Percentiles rank a stretch among this genome's conserved stretches.
These are phyloP conservation scores for Plasmodium inui DNA, from an alignment of 169 alveolate species.

Conservation along the genomic window DNA sequence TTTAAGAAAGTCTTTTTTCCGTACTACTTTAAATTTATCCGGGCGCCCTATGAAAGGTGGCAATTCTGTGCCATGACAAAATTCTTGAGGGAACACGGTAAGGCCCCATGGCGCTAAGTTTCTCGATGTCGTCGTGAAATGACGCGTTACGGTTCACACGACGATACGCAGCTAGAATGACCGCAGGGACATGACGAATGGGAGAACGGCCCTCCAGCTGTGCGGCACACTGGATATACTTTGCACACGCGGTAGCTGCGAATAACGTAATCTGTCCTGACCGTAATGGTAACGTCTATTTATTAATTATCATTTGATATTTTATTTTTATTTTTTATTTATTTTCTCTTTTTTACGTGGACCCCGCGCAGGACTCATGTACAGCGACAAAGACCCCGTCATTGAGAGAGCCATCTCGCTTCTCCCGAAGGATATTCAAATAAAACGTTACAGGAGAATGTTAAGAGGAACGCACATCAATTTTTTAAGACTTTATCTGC, in stretches of 20 bases:
- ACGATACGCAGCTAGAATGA: neutral
- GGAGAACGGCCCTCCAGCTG: neutral
- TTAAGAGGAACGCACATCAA: slow-evolving; percentile 87
- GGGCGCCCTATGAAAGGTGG: slow-evolving; percentile 91
- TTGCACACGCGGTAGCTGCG: neutral
- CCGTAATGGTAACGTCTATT: neutral
- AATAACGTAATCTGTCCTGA: neutral
- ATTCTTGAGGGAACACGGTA: slow-evolving; percentile 89
- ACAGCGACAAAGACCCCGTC: slow-evolving; percentile 88
- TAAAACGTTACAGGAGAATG: slow-evolving; percentile 86
- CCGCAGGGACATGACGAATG: neutral
- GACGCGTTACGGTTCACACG: neutral
- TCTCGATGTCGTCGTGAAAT: too few species aligned
- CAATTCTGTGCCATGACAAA: slow-evolving; percentile 87
- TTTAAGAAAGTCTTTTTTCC: slow-evolving; percentile 83
- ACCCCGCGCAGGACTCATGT: slow-evolving; percentile 83
- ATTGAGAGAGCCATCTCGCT: slow-evolving; percentile 88
- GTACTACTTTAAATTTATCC: slow-evolving; percentile 83
- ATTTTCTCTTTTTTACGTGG: neutral
- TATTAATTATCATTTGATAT: neutral
- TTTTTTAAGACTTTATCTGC: slow-evolving; percentile 79
- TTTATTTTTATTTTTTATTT: neutral
- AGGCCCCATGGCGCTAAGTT: neutral
- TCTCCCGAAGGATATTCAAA: slow-evolving; percentile 85
- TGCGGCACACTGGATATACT: neutral